Percentiles rank a stretch among this genome's conserved stretches.
Evolutionary conservation across 208 protist genomes (phyloP).

Genomic region (Trypanosoma theileri): DNA sequence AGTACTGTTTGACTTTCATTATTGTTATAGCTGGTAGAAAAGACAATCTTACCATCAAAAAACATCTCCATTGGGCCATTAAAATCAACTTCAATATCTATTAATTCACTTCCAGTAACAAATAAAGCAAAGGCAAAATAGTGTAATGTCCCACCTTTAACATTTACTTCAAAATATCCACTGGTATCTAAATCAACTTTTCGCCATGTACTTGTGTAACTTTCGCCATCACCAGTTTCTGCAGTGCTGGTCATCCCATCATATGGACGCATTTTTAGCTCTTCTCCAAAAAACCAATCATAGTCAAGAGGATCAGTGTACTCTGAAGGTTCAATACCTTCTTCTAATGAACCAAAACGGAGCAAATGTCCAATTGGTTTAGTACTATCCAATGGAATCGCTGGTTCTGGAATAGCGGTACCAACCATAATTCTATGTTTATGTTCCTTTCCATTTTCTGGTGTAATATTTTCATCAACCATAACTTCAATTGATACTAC

Average conservation of each 20-base stretch:
- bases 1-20: not conserved
- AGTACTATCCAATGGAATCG: not conserved
- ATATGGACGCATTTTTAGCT: not conserved
- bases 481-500: not conserved
- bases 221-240: not conserved
- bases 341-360: constrained; percentile 3
- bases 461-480: not conserved
- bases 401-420: constrained; percentile 7
- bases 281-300: constrained; percentile 3
- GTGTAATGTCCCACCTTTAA: not conserved
- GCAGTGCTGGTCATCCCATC: constrained; percentile 1
- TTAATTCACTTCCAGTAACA: not conserved
- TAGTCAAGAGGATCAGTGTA: not conserved
- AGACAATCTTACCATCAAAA: not conserved
- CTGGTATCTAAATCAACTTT: constrained; percentile 1
- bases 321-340: not conserved
- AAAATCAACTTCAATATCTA: not conserved
- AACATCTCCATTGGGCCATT: not conserved
- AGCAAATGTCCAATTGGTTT: not conserved
- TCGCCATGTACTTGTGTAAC: constrained; percentile 3
- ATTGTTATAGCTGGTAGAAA: not conserved
- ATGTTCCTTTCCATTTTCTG: constrained; percentile 2
- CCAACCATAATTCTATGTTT: not conserved
- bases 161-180: constrained; percentile 3
- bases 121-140: constrained; percentile 14